Conservation (phyloP, 345 rosid species). For the Citrus australasica region DNA sequence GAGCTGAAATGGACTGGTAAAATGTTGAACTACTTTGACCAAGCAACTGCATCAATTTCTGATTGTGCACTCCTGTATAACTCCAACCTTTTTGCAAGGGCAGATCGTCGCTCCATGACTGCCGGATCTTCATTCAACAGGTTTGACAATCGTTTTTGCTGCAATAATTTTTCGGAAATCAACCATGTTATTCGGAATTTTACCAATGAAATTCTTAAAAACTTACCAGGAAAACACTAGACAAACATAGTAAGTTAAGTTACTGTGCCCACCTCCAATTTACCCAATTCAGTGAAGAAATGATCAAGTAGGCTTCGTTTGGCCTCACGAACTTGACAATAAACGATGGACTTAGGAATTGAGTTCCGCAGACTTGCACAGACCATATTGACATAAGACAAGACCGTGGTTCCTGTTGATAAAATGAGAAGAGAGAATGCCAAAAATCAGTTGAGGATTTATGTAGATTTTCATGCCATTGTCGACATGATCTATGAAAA, state of each 20-base stretch:
- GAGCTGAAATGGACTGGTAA: not conserved
- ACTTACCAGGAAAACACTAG: not conserved
- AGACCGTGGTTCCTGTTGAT: conserved; percentile 74
- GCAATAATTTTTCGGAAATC: conserved; percentile 16
- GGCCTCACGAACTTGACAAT: conserved; percentile 99
- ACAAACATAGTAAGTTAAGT: not conserved
- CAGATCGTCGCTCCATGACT: conserved; percentile 86
- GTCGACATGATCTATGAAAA: not conserved
- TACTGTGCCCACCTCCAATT: conserved; percentile 63
- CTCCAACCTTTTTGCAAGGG: conserved; percentile 85
- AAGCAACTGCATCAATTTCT: conserved; percentile 86
- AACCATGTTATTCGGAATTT: not conserved
- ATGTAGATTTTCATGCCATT: not conserved
- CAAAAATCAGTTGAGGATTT: not conserved
- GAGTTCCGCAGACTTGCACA: conserved; percentile 84
- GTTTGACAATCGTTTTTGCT: conserved; percentile 82
- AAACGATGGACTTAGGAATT: conserved; percentile 90
- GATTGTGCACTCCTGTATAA: conserved; percentile 89
- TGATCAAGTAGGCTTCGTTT: conserved; percentile 87
- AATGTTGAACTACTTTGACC: conserved; percentile 67
- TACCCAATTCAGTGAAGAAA: conserved; percentile 90
- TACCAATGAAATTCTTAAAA: not conserved
- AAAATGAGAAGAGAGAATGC: not conserved
- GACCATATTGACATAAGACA: conserved; percentile 93
- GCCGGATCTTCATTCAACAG: conserved; percentile 96